Conservation (phyloP, 1,284 basidiomycete genomes). For the Fomitiporia mediterranea region DNA sequence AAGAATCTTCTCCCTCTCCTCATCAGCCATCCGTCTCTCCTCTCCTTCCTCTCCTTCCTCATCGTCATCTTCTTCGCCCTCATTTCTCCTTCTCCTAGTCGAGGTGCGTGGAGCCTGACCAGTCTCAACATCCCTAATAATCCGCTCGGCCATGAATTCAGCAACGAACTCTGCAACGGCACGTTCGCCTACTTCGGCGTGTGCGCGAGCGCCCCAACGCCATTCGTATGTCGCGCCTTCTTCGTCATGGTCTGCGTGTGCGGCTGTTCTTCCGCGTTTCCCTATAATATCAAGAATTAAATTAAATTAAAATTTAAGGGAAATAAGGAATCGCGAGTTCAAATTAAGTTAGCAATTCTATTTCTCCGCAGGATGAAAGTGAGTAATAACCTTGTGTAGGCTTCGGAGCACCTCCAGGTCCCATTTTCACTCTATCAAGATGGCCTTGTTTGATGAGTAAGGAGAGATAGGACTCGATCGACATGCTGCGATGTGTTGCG, state of each 20-base stretch:
- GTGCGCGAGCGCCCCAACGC: conserved; percentile 74
- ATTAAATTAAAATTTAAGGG: neutral
- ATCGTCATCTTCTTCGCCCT: too few species aligned
- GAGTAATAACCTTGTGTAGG: conserved; percentile 17
- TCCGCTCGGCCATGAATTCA: conserved; percentile 64
- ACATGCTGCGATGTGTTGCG: conserved; percentile 42
- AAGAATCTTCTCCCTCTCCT: conserved; percentile 34
- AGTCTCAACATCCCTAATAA: conserved; percentile 27
- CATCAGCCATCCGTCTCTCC: conserved; percentile 17
- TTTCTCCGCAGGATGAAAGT: too few species aligned
- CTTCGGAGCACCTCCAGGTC: conserved; percentile 9
- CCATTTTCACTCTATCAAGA: conserved; percentile 41
- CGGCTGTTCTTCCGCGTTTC: conserved; percentile 48
- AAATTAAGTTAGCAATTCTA: too few species aligned
- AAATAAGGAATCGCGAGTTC: neutral
- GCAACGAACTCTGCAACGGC: conserved; percentile 61
- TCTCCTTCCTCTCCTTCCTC: conserved; percentile 43
- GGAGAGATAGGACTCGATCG: conserved; percentile 54
- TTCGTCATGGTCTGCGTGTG: conserved; percentile 40
- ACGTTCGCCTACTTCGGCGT: conserved; percentile 67
- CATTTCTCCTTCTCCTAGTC: too few species aligned
- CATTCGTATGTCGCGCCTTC: conserved; percentile 59
- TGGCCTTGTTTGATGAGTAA: conserved; percentile 60
- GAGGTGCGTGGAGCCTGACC: too few species aligned
- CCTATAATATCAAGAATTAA: conserved; percentile 25